phyloP scores from a whole-genome alignment of 495 filamentous ascomycete genomes.

The Astrothelium subdiscretum region DNA sequence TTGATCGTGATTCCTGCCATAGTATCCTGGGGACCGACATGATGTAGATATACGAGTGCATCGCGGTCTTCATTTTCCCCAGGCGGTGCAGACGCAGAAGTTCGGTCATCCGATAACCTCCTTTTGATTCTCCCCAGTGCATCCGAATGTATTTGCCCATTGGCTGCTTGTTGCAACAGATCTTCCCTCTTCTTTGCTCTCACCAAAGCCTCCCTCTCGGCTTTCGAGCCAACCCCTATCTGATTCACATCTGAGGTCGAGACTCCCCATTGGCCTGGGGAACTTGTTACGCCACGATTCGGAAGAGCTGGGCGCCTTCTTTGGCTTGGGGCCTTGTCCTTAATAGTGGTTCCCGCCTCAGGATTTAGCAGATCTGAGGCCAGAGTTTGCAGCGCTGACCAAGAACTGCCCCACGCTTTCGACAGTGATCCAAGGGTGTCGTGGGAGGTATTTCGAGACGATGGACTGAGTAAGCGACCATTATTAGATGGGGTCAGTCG shows the following conservation, averaged over 20 bases:
- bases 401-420: conserved; percentile 25
- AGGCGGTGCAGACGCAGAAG: conserved; percentile 28
- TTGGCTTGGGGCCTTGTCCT: conserved; percentile 22
- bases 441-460: conserved; percentile 6
- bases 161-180: conserved; percentile 37
- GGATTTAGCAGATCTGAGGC: conserved; percentile 31
- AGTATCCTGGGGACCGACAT: conserved; percentile 69
- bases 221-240: conserved; percentile 43
- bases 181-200: conserved; percentile 53
- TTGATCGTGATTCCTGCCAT: conserved; percentile 81
- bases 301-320: conserved; percentile 29
- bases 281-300: conserved; percentile 31
- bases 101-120: conserved; percentile 45
- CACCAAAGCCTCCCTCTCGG: conserved; percentile 44
- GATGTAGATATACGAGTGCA: conserved; percentile 79
- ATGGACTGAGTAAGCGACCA: neutral
- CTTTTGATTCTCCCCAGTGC: conserved; percentile 43
- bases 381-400: conserved; percentile 30
- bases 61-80: conserved; percentile 47
- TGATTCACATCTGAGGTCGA: conserved; percentile 26
- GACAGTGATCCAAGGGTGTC: conserved; percentile 12
- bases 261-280: conserved; percentile 11
- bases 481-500: neutral
- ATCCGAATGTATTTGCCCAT: conserved; percentile 37
- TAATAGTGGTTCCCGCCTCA: conserved; percentile 25